Percentiles rank a stretch among this genome's conserved stretches.
Evolutionary conservation across 306 rosid species (phyloP).

Genomic region (Cicer bijugum): DNA sequence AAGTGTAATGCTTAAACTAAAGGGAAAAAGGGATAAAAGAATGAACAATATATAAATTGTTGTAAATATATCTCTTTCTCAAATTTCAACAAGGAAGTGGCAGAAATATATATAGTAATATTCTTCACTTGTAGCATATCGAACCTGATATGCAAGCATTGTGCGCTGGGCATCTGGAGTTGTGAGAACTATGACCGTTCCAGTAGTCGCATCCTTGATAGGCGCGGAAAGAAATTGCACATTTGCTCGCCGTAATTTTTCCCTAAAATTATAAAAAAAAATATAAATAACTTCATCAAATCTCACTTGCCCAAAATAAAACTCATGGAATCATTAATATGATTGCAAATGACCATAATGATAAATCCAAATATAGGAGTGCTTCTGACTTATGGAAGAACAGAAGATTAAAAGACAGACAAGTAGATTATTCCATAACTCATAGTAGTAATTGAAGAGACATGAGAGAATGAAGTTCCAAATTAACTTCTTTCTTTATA

Average conservation of each 20-base stretch:
- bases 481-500: background rate
- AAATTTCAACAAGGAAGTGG: slow-evolving; percentile 25
- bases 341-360: background rate
- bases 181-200: slow-evolving; percentile 95
- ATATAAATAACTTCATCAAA: slow-evolving; percentile 5
- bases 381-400: background rate
- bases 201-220: slow-evolving; percentile 86
- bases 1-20: slow-evolving; percentile 1
- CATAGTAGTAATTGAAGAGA: background rate
- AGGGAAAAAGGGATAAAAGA: background rate
- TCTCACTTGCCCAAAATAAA: slow-evolving; percentile 21
- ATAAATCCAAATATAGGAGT: background rate
- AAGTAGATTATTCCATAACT: background rate
- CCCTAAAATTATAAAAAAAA: slow-evolving; percentile 47
- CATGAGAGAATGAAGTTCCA: slow-evolving; percentile 9
- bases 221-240: slow-evolving; percentile 84
- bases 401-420: background rate
- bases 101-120: slow-evolving; percentile 11
- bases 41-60: slow-evolving; percentile 12
- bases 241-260: slow-evolving; percentile 81
- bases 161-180: slow-evolving; percentile 98
- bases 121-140: slow-evolving; percentile 23
- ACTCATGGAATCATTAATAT: background rate
- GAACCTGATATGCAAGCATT: slow-evolving; percentile 95
- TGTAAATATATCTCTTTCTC: slow-evolving; percentile 4